phyloP scores from a whole-genome alignment of 2,329 filamentous ascomycete genomes.

The Endothia cerciana region DNA sequence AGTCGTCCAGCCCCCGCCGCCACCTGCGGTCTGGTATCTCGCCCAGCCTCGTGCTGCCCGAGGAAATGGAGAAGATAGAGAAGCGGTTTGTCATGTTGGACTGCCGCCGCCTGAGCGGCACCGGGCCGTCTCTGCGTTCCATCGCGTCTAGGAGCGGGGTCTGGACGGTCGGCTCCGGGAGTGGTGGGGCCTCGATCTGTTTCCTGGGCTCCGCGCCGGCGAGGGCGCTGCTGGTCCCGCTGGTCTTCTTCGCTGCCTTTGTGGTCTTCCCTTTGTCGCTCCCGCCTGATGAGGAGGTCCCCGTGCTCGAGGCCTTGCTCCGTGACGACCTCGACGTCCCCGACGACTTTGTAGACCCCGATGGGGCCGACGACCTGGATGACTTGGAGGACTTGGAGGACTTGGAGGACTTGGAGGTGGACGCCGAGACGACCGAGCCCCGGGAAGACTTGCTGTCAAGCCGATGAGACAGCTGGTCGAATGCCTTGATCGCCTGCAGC shows the following conservation, averaged over 20 bases:
- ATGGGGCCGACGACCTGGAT: background rate
- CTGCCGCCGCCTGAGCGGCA: conserved; percentile 13
- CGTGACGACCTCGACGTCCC: conserved; percentile 6
- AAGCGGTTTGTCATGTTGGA: conserved; percentile 32
- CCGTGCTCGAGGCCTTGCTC: background rate
- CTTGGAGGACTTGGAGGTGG: conserved; percentile 7
- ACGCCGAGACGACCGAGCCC: conserved; percentile 28
- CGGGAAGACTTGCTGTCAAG: conserved; percentile 34
- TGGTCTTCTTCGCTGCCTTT: background rate
- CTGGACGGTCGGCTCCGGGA: conserved; percentile 6
- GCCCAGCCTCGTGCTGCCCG: conserved; percentile 42
- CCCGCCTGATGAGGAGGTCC: too few relatives aligned
- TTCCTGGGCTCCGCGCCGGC: background rate
- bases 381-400: conserved; percentile 26
- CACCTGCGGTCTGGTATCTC: conserved; percentile 40
- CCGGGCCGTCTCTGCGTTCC: background rate
- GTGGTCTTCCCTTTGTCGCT: background rate
- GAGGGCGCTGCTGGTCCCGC: background rate
- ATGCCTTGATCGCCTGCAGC: conserved; percentile 52
- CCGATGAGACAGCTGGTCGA: conserved; percentile 50
- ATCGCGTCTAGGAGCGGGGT: conserved; percentile 25
- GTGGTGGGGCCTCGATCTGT: background rate
- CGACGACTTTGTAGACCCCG: conserved; percentile 12
- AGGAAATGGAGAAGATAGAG: conserved; percentile 38
- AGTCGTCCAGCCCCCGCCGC: conserved; percentile 24